Evolutionary conservation across 768 basidiomycete genomes (phyloP).

Genomic region (Psilocybe cyanescens): DNA sequence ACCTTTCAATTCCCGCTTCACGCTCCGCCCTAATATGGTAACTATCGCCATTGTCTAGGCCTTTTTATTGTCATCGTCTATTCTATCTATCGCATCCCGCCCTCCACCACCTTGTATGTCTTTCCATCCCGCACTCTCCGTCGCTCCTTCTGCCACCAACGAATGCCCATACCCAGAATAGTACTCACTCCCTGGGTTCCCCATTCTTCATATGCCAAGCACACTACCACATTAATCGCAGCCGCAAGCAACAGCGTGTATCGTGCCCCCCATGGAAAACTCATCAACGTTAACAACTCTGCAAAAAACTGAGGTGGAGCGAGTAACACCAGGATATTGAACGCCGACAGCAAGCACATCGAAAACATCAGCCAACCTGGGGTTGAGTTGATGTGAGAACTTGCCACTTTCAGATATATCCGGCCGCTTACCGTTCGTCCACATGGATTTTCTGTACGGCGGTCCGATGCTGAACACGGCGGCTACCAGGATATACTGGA

Average conservation of each 20-base stretch:
- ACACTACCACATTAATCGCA: constrained; percentile 69
- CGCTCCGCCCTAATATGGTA: constrained; percentile 18
- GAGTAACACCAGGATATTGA: constrained; percentile 82
- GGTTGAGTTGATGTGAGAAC: constrained; percentile 7
- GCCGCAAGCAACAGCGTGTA: constrained; percentile 70
- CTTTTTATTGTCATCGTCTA: neutral
- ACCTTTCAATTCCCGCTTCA: constrained; percentile 18
- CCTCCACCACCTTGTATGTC: constrained; percentile 84
- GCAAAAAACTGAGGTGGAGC: constrained; percentile 63
- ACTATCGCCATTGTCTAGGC: constrained; percentile 9
- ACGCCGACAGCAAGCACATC: constrained; percentile 63
- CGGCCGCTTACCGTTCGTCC: constrained; percentile 79
- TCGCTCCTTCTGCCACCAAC: constrained; percentile 45
- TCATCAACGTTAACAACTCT: constrained; percentile 75
- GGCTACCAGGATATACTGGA: constrained; percentile 97
- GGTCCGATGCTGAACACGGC: constrained; percentile 98
- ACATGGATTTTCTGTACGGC: constrained; percentile 93
- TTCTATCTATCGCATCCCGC: constrained; percentile 52
- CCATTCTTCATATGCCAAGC: constrained; percentile 81
- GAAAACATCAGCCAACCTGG: constrained; percentile 84
- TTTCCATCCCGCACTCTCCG: constrained; percentile 67
- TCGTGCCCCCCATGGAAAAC: constrained; percentile 70
- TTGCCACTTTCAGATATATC: neutral
- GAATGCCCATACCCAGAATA: constrained; percentile 50
- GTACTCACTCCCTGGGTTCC: constrained; percentile 59